A percentile compares a stretch with the other conserved stretches of the same genome.
Conservation (phyloP, 352 stramenopile genomes). For the Phytophthora rubi region DNA sequence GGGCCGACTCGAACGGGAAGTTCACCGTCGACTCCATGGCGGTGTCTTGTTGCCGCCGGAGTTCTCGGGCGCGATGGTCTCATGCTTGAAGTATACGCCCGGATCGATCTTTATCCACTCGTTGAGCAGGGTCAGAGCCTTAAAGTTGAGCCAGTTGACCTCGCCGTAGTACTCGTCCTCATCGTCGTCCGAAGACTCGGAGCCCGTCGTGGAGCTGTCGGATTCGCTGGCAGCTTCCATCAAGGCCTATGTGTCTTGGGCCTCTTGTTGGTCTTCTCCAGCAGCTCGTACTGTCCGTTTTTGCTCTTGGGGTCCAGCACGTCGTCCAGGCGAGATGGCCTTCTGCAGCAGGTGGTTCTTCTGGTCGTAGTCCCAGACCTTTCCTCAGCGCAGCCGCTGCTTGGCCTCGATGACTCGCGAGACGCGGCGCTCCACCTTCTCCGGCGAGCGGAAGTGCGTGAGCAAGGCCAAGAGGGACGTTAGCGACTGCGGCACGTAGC, state of each 20-base stretch:
- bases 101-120: slow-evolving; percentile 55
- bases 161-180: slow-evolving; percentile 37
- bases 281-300: slow-evolving; percentile 53
- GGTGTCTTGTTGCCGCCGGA: slow-evolving; percentile 25
- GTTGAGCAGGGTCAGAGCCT: slow-evolving; percentile 44
- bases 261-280: slow-evolving; percentile 44
- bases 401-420: slow-evolving; percentile 48
- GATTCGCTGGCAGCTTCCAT: slow-evolving; percentile 19
- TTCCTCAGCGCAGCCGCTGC: slow-evolving; percentile 45
- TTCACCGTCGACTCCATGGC: slow-evolving; percentile 36
- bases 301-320: slow-evolving; percentile 47
- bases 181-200: slow-evolving; percentile 33
- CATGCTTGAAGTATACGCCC: slow-evolving; percentile 52
- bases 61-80: slow-evolving; percentile 36
- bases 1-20: slow-evolving; percentile 34
- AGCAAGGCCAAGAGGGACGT: slow-evolving; percentile 27
- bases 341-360: slow-evolving; percentile 63
- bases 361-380: slow-evolving; percentile 49
- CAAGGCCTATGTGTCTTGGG: slow-evolving; percentile 26
- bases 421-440: slow-evolving; percentile 29
- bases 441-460: slow-evolving; percentile 19
- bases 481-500: slow-evolving; percentile 24
- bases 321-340: slow-evolving; percentile 52
- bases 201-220: slow-evolving; percentile 33
- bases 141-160: slow-evolving; percentile 46